These are phyloP conservation scores for Kalanchoe fedtschenkoi DNA, from an alignment of 164 flowering plant genomes.

Conservation along the genomic window DNA sequence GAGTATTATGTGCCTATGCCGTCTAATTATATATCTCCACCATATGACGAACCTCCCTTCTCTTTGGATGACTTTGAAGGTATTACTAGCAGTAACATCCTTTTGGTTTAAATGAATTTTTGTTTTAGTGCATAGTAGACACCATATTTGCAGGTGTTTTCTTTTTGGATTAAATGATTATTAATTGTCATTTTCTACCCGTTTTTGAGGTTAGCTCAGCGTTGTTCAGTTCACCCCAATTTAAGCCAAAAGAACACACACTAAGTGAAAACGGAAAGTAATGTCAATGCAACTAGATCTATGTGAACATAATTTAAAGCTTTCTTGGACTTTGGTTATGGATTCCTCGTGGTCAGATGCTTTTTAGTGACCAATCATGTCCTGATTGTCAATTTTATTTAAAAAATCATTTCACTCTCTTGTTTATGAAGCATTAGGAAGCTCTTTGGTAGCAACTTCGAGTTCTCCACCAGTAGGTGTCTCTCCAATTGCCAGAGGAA, in stretches of 20 bases:
- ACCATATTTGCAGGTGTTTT: background rate
- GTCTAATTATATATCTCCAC: constrained; percentile 16
- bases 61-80: constrained; percentile 96
- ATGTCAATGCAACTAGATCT: background rate
- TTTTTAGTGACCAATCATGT: background rate
- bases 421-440: constrained; percentile 53
- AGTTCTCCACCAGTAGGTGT: constrained; percentile 53
- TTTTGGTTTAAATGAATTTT: background rate
- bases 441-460: constrained; percentile 36
- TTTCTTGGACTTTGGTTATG: background rate
- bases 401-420: background rate
- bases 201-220: no score
- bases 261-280: background rate
- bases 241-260: no score
- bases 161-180: no score
- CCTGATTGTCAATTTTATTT: background rate
- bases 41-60: constrained; percentile 30
- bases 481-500: constrained; percentile 22
- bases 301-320: background rate
- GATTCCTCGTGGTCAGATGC: background rate
- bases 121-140: background rate
- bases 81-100: constrained; percentile 10
- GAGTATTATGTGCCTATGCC: constrained; percentile 20
- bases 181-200: no score
- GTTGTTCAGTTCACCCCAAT: no score